These are phyloP conservation scores for Rhodotorula sp. DNA, from an alignment of 1,284 basidiomycete genomes.

Conservation along the genomic window DNA sequence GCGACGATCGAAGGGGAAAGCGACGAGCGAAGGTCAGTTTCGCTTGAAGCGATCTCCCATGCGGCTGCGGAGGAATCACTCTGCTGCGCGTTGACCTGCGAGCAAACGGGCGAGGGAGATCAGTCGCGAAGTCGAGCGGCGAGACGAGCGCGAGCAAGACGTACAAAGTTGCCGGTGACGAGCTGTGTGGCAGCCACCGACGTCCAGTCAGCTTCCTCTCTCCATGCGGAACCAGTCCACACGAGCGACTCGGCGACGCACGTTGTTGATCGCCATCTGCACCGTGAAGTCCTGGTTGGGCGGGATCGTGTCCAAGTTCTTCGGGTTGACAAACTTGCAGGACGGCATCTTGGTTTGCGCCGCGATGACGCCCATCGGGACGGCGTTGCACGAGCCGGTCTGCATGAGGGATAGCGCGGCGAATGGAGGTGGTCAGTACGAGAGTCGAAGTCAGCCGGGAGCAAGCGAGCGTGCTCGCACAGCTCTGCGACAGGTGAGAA, in stretches of 20 bases:
- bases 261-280: conserved; percentile 58
- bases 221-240: too few species aligned
- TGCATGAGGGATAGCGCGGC: conserved; percentile 34
- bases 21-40: not conserved
- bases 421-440: not conserved
- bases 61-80: not conserved
- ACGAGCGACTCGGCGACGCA: not conserved
- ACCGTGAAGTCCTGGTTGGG: conserved; percentile 62
- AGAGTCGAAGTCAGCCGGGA: not conserved
- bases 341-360: conserved; percentile 51
- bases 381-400: conserved; percentile 65
- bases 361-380: conserved; percentile 55
- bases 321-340: conserved; percentile 60
- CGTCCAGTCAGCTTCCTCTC: not conserved
- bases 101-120: too few species aligned
- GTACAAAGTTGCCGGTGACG: conserved; percentile 59
- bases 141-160: conserved; percentile 48
- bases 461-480: not conserved
- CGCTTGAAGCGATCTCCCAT: too few species aligned
- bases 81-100: conserved; percentile 51
- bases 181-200: conserved; percentile 38
- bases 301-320: conserved; percentile 57
- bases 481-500: too few species aligned
- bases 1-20: too few species aligned
- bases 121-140: not conserved